Percentiles rank a stretch among this genome's conserved stretches.
These are phyloP conservation scores for Zychaea mexicana DNA, from an alignment of 371 early-diverging fungal genomes.

Conservation along the genomic window DNA sequence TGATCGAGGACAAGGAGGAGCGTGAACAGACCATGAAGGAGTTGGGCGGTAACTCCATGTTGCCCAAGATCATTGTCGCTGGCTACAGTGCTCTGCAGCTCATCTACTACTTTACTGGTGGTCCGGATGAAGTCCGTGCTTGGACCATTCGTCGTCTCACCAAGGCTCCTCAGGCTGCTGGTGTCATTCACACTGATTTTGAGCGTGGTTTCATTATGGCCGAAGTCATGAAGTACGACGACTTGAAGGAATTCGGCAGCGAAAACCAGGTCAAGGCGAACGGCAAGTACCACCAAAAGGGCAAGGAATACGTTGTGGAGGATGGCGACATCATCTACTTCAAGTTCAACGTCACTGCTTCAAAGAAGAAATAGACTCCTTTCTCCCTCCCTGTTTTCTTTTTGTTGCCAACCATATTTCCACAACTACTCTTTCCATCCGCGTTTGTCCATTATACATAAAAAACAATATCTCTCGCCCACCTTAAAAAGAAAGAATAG, in stretches of 20 bases:
- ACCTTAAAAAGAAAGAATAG: background rate
- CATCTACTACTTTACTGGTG: constrained; percentile 97
- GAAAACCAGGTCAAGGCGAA: constrained; percentile 93
- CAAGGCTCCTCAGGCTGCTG: constrained; percentile 97
- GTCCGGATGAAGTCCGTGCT: constrained; percentile 93
- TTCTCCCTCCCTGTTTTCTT: constrained; percentile 2
- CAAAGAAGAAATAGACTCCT: constrained; percentile 26
- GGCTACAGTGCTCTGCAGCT: constrained; percentile 93
- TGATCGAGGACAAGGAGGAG: constrained; percentile 54
- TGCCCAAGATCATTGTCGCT: constrained; percentile 90
- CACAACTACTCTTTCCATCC: background rate
- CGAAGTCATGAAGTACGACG: constrained; percentile 92
- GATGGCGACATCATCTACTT: constrained; percentile 89
- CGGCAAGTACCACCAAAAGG: constrained; percentile 93
- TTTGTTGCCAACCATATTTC: background rate
- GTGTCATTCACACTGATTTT: constrained; percentile 91
- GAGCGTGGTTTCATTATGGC: constrained; percentile 98
- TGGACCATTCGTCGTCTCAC: constrained; percentile 95
- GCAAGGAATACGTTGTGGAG: constrained; percentile 92
- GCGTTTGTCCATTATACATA: background rate
- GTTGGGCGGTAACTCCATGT: constrained; percentile 62
- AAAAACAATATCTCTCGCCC: background rate
- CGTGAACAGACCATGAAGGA: constrained; percentile 66
- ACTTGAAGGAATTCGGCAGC: constrained; percentile 77
- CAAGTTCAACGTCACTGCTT: constrained; percentile 63